These are phyloP conservation scores for Globisporangium okanoganense DNA, from an alignment of 352 stramenopile species.

Conservation along the genomic window DNA sequence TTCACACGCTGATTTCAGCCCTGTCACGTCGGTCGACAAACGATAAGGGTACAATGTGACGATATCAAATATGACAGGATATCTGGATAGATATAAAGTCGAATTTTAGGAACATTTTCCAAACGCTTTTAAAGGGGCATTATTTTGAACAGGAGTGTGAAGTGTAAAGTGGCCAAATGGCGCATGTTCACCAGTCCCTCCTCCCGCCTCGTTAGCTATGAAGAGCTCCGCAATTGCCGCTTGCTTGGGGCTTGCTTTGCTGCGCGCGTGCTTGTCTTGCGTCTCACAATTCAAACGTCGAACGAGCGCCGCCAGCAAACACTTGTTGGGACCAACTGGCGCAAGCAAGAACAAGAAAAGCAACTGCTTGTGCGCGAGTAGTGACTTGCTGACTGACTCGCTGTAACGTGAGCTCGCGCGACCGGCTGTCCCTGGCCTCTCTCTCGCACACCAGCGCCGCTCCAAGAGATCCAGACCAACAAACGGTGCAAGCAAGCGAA, in stretches of 20 bases:
- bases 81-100: no score
- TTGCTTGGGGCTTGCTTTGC: background rate
- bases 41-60: slow-evolving; percentile 2
- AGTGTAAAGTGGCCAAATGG: background rate
- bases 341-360: slow-evolving; percentile 4
- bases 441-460: background rate
- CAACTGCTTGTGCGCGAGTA: background rate
- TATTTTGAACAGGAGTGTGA: background rate
- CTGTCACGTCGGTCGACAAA: slow-evolving; percentile 1
- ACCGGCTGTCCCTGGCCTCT: slow-evolving; percentile 3
- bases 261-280: background rate
- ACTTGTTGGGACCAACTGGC: background rate
- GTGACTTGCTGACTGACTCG: background rate
- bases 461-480: slow-evolving; percentile 7
- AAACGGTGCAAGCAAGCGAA: background rate
- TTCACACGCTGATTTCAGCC: background rate
- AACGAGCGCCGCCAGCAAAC: background rate
- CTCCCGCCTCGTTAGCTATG: background rate
- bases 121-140: background rate
- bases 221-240: background rate
- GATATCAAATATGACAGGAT: background rate
- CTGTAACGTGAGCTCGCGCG: background rate
- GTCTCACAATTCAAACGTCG: slow-evolving; percentile 5
- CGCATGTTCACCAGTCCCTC: background rate
- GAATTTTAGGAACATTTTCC: no score